Evolutionary conservation across 106 monocot species (phyloP).

Genomic region (Chionographis japonica): DNA sequence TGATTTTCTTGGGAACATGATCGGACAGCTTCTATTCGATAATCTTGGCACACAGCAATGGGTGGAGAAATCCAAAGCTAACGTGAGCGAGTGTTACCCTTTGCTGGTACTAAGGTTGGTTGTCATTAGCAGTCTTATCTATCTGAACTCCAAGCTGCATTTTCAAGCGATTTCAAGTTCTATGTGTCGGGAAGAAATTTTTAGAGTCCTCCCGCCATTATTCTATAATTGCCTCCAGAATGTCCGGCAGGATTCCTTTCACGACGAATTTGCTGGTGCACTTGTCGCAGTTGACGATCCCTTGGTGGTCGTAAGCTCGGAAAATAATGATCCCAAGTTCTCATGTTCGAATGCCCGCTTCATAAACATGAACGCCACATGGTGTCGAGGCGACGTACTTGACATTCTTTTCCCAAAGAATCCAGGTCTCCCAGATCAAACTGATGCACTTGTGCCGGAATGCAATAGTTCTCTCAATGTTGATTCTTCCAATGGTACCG

Average conservation of each 20-base stretch:
- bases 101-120: conserved; percentile 23
- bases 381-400: conserved; percentile 7
- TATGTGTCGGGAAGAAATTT: not conserved
- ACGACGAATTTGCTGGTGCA: conserved; percentile 10
- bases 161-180: conserved; percentile 16
- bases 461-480: no score
- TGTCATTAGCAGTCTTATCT: not conserved
- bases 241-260: not conserved
- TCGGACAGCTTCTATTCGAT: conserved; percentile 1
- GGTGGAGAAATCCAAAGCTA: conserved; percentile 11
- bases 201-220: not conserved
- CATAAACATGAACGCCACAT: conserved; percentile 4
- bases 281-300: conserved; percentile 13
- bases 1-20: not conserved
- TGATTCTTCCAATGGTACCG: no score
- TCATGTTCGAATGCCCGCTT: conserved; percentile 1
- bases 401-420: conserved; percentile 8
- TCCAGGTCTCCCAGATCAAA: not conserved
- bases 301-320: conserved; percentile 13
- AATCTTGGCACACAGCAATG: conserved; percentile 4
- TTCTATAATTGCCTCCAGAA: conserved; percentile 20
- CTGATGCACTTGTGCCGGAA: no score
- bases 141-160: conserved; percentile 2
- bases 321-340: not conserved
- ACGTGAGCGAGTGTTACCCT: not conserved